Percentiles rank a stretch among this genome's conserved stretches.
phyloP scores from a whole-genome alignment of 371 early-diverging fungal genomes.

The Haplosporangium sp. region DNA sequence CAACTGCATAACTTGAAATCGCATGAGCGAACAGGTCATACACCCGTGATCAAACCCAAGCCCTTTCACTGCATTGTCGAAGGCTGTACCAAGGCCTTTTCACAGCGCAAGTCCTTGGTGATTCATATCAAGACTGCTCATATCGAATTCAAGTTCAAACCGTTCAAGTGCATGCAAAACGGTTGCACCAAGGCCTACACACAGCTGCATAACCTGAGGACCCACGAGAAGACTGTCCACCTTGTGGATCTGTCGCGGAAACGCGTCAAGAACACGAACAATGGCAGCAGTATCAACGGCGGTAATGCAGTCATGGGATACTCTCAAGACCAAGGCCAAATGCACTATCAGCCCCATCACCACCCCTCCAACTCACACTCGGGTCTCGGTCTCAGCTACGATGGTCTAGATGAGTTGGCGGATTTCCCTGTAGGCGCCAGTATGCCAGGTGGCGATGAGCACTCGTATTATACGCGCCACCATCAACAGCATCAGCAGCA shows the following conservation, averaged over 20 bases:
- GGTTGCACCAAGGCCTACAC: conserved; percentile 66
- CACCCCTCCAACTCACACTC: conserved; percentile 12
- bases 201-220: conserved; percentile 63
- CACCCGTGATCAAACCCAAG: conserved; percentile 51
- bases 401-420: conserved; percentile 13
- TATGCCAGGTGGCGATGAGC: conserved; percentile 8
- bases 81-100: conserved; percentile 50
- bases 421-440: conserved; percentile 15
- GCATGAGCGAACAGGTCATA: conserved; percentile 65
- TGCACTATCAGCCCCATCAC: conserved; percentile 10
- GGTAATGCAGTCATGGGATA: not conserved
- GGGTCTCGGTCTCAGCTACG: conserved; percentile 28
- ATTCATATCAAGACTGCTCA: conserved; percentile 47
- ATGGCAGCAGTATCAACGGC: conserved; percentile 5
- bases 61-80: conserved; percentile 51
- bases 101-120: conserved; percentile 49
- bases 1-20: conserved; percentile 69
- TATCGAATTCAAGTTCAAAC: conserved; percentile 62
- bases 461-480: too few relatives aligned
- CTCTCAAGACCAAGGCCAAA: conserved; percentile 15
- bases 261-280: conserved; percentile 36
- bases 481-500: conserved; percentile 23
- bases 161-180: conserved; percentile 63
- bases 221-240: conserved; percentile 51
- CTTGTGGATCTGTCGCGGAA: conserved; percentile 44